Conservation (phyloP, 2,329 filamentous ascomycete species). For the Beauveria scarabaeidicola region DNA sequence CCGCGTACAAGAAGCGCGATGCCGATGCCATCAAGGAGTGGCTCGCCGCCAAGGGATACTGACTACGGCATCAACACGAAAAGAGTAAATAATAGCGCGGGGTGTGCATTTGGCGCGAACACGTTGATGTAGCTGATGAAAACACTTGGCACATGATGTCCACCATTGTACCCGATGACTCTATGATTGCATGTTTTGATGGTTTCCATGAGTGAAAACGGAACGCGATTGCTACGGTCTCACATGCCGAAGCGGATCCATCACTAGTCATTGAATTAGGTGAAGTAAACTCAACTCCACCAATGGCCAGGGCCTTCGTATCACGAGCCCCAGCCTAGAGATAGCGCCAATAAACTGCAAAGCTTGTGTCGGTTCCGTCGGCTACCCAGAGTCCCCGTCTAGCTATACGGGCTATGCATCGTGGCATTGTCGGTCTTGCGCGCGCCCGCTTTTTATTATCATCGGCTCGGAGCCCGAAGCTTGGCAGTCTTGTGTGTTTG, state of each 20-base stretch:
- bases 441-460: too few relatives aligned
- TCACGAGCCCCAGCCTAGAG: background rate
- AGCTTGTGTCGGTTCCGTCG: too few relatives aligned
- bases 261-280: too few relatives aligned
- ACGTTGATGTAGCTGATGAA: background rate
- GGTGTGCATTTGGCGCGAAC: background rate
- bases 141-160: background rate
- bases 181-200: background rate
- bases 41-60: slow-evolving; percentile 50
- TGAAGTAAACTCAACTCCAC: background rate
- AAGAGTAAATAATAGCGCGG: background rate
- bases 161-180: background rate
- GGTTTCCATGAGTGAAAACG: background rate
- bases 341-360: too few relatives aligned
- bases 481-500: background rate
- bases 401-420: background rate
- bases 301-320: background rate
- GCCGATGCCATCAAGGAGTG: slow-evolving; percentile 66
- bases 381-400: background rate
- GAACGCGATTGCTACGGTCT: too few relatives aligned
- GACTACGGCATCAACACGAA: slow-evolving; percentile 11
- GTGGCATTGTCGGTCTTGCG: too few relatives aligned
- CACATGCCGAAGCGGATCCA: too few relatives aligned
- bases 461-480: background rate
- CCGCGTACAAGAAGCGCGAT: slow-evolving; percentile 75